A percentile compares a stretch with the other conserved stretches of the same genome.
Conservation (phyloP, 306 rosid species). For the Gleditsia sinensis region DNA sequence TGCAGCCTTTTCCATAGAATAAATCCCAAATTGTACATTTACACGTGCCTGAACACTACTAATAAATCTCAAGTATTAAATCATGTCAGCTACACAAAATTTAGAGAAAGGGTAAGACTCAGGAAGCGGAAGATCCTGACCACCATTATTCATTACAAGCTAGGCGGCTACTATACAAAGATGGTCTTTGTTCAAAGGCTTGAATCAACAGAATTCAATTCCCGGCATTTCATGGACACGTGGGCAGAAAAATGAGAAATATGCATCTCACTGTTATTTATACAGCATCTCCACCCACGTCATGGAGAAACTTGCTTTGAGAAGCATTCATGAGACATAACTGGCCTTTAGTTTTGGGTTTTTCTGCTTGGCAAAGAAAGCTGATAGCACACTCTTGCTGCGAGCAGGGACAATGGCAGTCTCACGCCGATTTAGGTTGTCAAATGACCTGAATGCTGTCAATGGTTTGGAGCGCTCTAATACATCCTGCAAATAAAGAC, state of each 20-base stretch:
- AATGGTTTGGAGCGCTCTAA: slow-evolving; percentile 57
- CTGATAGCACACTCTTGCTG: slow-evolving; percentile 85
- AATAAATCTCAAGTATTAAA: background rate
- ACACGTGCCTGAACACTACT: background rate
- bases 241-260: slow-evolving; percentile 9
- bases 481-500: slow-evolving; percentile 54
- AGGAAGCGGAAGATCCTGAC: slow-evolving; percentile 19
- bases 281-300: slow-evolving; percentile 4
- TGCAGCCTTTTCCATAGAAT: background rate
- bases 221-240: slow-evolving; percentile 18
- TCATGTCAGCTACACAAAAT: background rate
- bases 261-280: slow-evolving; percentile 27
- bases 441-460: slow-evolving; percentile 70
- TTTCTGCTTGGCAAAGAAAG: slow-evolving; percentile 79
- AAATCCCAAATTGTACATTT: background rate
- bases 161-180: slow-evolving; percentile 28
- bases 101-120: background rate
- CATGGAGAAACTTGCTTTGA: slow-evolving; percentile 24
- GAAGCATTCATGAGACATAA: slow-evolving; percentile 46
- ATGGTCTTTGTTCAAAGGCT: slow-evolving; percentile 49
- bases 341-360: slow-evolving; percentile 54
- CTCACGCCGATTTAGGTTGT: slow-evolving; percentile 50
- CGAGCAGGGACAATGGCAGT: slow-evolving; percentile 56
- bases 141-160: slow-evolving; percentile 18
- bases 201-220: slow-evolving; percentile 20